A percentile compares a stretch with the other conserved stretches of the same genome.
phyloP scores from a whole-genome alignment of 108 stramenopile genomes.

The Pseudonitzschia multistriata region DNA sequence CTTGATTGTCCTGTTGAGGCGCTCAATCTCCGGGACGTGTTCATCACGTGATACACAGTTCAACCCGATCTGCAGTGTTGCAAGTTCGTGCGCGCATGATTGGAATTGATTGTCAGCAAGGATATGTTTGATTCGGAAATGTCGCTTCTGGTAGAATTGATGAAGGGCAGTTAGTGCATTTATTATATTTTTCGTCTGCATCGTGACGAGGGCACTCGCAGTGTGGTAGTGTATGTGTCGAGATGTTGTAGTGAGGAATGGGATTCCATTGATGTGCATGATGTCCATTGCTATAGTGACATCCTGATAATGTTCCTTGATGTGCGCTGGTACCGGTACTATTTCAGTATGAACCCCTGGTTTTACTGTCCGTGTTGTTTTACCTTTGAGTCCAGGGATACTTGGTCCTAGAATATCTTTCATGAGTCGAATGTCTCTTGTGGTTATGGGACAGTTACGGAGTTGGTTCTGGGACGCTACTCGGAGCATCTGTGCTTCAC shows the following conservation, averaged over 20 bases:
- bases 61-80: neutral
- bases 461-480: too few species aligned
- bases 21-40: conserved; percentile 33
- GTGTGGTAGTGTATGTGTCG: conserved; percentile 31
- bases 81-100: neutral
- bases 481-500: too few species aligned
- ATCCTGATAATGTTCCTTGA: conserved; percentile 6
- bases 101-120: neutral
- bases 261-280: too few species aligned
- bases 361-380: conserved; percentile 18
- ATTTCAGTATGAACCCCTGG: neutral
- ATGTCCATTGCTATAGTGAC: conserved; percentile 23
- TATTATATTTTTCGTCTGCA: neutral
- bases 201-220: conserved; percentile 18
- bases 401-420: too few species aligned
- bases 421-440: too few species aligned
- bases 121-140: neutral
- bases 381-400: conserved; percentile 37
- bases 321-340: neutral
- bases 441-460: too few species aligned
- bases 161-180: too few species aligned
- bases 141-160: too few species aligned
- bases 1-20: conserved; percentile 29
- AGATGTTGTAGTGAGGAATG: conserved; percentile 27
- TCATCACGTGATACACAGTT: conserved; percentile 18